A percentile compares a stretch with the other conserved stretches of the same genome.
phyloP scores from a whole-genome alignment of 83 land plant genomes.

The Thuja plicata region DNA sequence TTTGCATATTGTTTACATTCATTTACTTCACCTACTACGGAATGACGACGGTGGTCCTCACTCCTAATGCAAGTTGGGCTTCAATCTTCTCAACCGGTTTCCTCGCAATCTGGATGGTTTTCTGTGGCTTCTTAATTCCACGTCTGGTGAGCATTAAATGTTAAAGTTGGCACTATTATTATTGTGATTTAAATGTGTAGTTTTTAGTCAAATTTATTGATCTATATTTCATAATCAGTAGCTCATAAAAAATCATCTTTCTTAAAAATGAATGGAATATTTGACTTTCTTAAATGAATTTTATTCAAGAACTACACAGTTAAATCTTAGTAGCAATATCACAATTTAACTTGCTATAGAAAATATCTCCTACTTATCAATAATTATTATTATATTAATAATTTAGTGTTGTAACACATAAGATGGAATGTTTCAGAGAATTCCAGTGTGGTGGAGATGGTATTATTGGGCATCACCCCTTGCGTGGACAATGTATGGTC shows the following conservation, averaged over 20 bases:
- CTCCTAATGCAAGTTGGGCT: slow-evolving; percentile 60
- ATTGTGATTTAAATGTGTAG: too few species aligned
- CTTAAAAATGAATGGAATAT: too few species aligned
- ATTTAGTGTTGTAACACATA: too few species aligned
- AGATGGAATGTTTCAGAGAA: not conserved
- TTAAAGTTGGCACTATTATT: not conserved
- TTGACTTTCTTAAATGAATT: too few species aligned
- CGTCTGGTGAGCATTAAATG: slow-evolving; percentile 17
- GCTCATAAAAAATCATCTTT: too few species aligned
- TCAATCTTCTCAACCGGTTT: slow-evolving; percentile 56
- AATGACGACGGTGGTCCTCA: slow-evolving; percentile 75
- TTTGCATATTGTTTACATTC: slow-evolving; percentile 55
- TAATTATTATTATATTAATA: too few species aligned
- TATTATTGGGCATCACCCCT: slow-evolving; percentile 24
- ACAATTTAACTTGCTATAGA: too few species aligned
- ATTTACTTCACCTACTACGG: slow-evolving; percentile 75
- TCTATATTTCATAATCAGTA: too few species aligned
- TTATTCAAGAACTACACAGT: too few species aligned
- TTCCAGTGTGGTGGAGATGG: not conserved
- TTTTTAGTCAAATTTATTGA: too few species aligned
- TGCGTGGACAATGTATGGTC: slow-evolving; percentile 49
- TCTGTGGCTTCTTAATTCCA: slow-evolving; percentile 58
- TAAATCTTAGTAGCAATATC: too few species aligned
- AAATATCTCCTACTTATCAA: too few species aligned
- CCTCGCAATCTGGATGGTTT: slow-evolving; percentile 56